These are phyloP conservation scores for Tardiomyces digboiensis DNA, from an alignment of 1,139 yeast species.

Conservation along the genomic window DNA sequence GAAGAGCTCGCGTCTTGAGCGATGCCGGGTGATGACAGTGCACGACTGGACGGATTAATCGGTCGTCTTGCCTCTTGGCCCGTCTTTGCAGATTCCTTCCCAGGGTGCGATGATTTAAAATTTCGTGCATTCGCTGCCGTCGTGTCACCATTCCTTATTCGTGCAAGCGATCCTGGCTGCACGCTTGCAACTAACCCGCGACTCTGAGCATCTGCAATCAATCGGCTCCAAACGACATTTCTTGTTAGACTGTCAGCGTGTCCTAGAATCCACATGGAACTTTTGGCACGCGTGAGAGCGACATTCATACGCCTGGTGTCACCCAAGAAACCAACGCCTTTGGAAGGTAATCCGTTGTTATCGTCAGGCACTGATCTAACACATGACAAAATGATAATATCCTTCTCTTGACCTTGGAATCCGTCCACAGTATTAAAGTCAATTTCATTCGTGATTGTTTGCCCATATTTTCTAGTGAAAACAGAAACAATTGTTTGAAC, in stretches of 20 bases:
- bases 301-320: conserved; percentile 95
- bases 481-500: conserved; percentile 46
- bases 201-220: conserved; percentile 67
- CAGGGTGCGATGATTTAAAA: too few species aligned
- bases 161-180: too few species aligned
- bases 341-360: conserved; percentile 22
- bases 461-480: conserved; percentile 56
- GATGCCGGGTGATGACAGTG: too few species aligned
- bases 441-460: conserved; percentile 49
- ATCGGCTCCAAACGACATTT: conserved; percentile 60
- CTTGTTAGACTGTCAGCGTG: conserved; percentile 51
- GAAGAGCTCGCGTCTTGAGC: too few species aligned
- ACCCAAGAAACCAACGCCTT: conserved; percentile 78
- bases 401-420: conserved; percentile 97
- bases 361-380: conserved; percentile 59
- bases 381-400: conserved; percentile 87
- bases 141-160: too few species aligned
- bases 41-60: too few species aligned
- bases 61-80: too few species aligned
- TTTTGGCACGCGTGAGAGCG: conserved; percentile 86
- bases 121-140: too few species aligned
- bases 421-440: conserved; percentile 97
- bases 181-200: too few species aligned
- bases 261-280: conserved; percentile 91
- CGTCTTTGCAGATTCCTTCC: too few species aligned